A percentile compares a stretch with the other conserved stretches of the same genome.
Conservation (phyloP, 768 basidiomycete species). For the Scleroderma bovista region DNA sequence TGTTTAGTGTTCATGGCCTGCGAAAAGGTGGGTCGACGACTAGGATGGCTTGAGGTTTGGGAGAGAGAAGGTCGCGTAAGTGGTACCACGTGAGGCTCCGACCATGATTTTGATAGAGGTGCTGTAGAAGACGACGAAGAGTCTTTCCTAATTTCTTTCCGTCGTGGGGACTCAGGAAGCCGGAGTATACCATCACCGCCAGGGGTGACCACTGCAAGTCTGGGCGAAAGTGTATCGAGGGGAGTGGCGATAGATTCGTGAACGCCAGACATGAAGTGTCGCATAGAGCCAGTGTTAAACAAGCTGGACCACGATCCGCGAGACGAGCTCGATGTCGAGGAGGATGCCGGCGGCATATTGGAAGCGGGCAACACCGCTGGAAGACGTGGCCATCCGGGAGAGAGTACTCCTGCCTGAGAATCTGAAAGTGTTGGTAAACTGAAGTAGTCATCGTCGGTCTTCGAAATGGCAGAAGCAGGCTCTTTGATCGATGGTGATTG, state of each 20-base stretch:
- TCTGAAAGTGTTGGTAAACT: constrained; percentile 36
- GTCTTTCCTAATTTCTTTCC: constrained; percentile 22
- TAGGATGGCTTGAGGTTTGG: constrained; percentile 34
- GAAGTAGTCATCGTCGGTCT: constrained; percentile 53
- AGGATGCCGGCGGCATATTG: constrained; percentile 32
- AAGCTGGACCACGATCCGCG: constrained; percentile 79
- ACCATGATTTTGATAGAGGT: constrained; percentile 50
- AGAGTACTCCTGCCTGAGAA: constrained; percentile 34
- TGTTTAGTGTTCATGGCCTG: constrained; percentile 33
- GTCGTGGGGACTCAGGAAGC: constrained; percentile 24
- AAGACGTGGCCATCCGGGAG: constrained; percentile 50
- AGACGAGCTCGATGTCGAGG: constrained; percentile 55
- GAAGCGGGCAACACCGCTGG: constrained; percentile 39
- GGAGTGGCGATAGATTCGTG: constrained; percentile 46
- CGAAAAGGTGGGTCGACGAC: constrained; percentile 37
- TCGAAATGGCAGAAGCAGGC: constrained; percentile 13
- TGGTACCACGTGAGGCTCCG: constrained; percentile 37
- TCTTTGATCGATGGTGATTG: constrained; percentile 16
- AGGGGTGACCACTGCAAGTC: constrained; percentile 21
- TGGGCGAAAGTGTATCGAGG: constrained; percentile 19
- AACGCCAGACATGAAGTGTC: constrained; percentile 62
- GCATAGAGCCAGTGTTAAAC: constrained; percentile 60
- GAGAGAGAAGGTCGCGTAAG: constrained; percentile 32
- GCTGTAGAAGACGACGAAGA: constrained; percentile 19
- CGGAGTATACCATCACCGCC: constrained; percentile 15